Evolutionary conservation across 73 alveolate species (phyloP).

Genomic region (Paramecium bursaria): DNA sequence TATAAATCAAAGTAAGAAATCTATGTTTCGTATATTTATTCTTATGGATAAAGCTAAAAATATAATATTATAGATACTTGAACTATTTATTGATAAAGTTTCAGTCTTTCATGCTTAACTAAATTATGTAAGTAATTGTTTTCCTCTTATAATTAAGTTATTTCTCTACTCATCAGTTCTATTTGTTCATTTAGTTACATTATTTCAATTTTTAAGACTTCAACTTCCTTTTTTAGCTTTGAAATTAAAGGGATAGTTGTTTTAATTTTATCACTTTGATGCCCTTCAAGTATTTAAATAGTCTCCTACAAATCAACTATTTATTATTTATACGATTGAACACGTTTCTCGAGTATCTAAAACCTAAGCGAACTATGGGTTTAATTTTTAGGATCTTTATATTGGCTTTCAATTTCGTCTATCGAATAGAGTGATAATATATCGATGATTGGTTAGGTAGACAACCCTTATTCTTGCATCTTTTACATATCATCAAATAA

Average conservation of each 20-base stretch:
- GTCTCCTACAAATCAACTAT: not conserved
- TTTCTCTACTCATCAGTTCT: not conserved
- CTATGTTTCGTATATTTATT: constrained; percentile 30
- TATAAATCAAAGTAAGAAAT: constrained; percentile 46
- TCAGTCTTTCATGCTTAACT: constrained; percentile 18
- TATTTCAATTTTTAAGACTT: not conserved
- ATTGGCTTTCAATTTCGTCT: constrained; percentile 21
- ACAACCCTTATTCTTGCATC: not conserved
- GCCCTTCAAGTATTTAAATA: not conserved
- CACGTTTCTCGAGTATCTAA: constrained; percentile 12
- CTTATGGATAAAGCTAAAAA: not conserved
- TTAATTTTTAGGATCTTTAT: not conserved
- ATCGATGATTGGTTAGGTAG: not conserved
- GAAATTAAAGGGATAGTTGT: not conserved
- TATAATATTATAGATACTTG: not conserved
- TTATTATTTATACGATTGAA: constrained; percentile 5
- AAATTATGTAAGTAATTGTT: constrained; percentile 16
- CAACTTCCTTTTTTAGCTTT: constrained; percentile 2
- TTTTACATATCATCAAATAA: constrained; percentile 1
- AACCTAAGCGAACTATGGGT: constrained; percentile 3
- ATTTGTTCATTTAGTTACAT: not conserved
- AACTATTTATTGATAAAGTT: not conserved
- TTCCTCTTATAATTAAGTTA: not conserved
- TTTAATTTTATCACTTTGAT: not conserved
- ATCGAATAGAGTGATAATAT: constrained; percentile 21